phyloP scores from a whole-genome alignment of 352 stramenopile genomes.

The Globisporangium echinulatum region DNA sequence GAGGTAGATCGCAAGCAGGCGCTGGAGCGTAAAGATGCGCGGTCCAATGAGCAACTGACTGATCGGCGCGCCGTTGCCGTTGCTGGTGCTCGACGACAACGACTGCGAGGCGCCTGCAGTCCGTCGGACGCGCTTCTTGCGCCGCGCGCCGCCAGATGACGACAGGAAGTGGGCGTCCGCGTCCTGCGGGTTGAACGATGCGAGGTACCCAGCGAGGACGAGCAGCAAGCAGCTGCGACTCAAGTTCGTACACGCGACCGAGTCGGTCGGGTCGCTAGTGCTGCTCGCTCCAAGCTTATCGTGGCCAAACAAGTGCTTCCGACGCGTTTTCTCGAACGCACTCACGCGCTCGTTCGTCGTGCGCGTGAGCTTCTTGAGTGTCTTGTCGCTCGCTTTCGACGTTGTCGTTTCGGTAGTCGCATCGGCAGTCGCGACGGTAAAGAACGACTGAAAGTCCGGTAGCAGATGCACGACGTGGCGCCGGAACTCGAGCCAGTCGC shows the following conservation, averaged over 20 bases:
- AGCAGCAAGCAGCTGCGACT: constrained; percentile 64
- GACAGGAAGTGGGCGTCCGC: constrained; percentile 68
- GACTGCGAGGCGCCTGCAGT: constrained; percentile 26
- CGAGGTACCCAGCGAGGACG: constrained; percentile 63
- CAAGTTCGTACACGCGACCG: constrained; percentile 55
- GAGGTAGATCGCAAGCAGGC: constrained; percentile 71
- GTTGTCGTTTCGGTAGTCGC: constrained; percentile 1
- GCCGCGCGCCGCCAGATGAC: constrained; percentile 37
- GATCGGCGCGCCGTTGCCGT: constrained; percentile 31
- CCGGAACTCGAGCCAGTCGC: constrained; percentile 67
- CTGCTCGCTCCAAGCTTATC: constrained; percentile 31
- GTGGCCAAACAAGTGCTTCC: constrained; percentile 59
- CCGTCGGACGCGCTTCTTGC: constrained; percentile 34
- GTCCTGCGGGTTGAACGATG: constrained; percentile 79
- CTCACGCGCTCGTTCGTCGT: constrained; percentile 29
- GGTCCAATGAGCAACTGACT: constrained; percentile 62
- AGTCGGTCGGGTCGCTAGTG: constrained; percentile 21
- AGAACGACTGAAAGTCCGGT: constrained; percentile 33
- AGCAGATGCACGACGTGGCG: constrained; percentile 44
- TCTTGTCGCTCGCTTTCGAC: constrained; percentile 13
- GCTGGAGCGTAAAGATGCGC: constrained; percentile 66
- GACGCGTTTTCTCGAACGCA: constrained; percentile 39
- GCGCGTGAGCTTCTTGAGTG: constrained; percentile 20
- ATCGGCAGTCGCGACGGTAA: background rate
- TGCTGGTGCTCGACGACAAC: background rate